A percentile compares a stretch with the other conserved stretches of the same genome.
These are phyloP conservation scores for Alternaria burnsii DNA, from an alignment of 2,329 filamentous ascomycete species.

Conservation along the genomic window DNA sequence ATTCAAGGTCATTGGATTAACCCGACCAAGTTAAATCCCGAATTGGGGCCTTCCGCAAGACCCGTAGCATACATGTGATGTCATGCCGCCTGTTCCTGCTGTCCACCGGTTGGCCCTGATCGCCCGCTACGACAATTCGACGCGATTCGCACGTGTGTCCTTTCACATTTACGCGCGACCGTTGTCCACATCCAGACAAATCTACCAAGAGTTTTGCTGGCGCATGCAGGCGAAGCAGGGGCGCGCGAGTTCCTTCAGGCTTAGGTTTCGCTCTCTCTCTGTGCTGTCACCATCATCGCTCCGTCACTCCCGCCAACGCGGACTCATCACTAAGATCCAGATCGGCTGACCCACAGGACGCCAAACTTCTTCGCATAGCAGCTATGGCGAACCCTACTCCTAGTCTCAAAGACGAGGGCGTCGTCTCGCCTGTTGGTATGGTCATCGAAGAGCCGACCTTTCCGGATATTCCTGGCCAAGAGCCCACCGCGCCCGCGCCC, in stretches of 20 bases:
- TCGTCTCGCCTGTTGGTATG: constrained; percentile 30
- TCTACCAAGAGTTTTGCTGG: constrained; percentile 7
- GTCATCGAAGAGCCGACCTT: constrained; percentile 35
- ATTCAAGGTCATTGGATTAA: neutral
- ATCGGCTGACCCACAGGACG: constrained; percentile 1
- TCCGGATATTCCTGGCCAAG: constrained; percentile 27
- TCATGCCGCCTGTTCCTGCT: constrained; percentile 16
- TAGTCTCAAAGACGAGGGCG: constrained; percentile 12
- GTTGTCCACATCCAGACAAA: neutral
- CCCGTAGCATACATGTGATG: constrained; percentile 5
- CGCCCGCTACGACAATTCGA: constrained; percentile 3
- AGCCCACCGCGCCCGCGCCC: constrained; percentile 1
- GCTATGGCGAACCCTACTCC: constrained; percentile 29
- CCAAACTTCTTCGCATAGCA: constrained; percentile 1
- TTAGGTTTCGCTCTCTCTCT: constrained; percentile 5
- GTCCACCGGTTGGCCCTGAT: constrained; percentile 3
- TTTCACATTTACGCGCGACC: constrained; percentile 2
- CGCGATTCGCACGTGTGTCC: neutral
- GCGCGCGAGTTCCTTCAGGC: neutral
- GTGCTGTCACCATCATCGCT: constrained; percentile 7
- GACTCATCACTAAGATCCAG: neutral
- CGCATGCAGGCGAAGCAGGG: constrained; percentile 11
- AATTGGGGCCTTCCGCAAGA: neutral
- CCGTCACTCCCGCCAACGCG: constrained; percentile 3
- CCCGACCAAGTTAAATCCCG: constrained; percentile 7